Percentiles rank a stretch among this genome's conserved stretches.
Conservation (phyloP, 2,329 filamentous ascomycete genomes). For the Plectosphaerella sp. region DNA sequence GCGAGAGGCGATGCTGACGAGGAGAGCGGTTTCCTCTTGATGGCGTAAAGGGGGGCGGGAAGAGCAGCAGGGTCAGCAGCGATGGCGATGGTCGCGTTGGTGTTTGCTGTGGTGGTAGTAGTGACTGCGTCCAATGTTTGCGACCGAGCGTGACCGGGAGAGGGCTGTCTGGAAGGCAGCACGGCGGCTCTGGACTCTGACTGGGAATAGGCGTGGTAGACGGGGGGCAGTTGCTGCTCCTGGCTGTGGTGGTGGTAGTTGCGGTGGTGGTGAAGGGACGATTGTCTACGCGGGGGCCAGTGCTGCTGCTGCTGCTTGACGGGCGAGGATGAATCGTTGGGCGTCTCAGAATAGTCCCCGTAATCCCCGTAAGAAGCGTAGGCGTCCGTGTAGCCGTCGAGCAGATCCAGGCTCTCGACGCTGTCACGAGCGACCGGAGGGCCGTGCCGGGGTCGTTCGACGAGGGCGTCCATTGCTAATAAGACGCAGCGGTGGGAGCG, state of each 20-base stretch:
- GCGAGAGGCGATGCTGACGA: slow-evolving; percentile 47
- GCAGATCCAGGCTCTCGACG: slow-evolving; percentile 7
- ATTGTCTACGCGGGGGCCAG: background rate
- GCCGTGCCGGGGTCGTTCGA: background rate
- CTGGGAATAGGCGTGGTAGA: background rate
- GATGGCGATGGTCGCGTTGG: background rate
- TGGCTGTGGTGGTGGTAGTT: background rate
- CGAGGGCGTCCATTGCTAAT: background rate
- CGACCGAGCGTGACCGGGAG: slow-evolving; percentile 12
- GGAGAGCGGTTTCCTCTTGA: slow-evolving; percentile 60
- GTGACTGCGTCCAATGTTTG: slow-evolving; percentile 9
- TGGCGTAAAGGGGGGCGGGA: slow-evolving; percentile 20
- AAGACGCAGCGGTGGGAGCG: background rate
- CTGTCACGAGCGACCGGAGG: slow-evolving; percentile 3
- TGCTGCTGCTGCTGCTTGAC: background rate
- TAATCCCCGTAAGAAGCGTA: background rate
- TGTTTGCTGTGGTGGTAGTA: slow-evolving; percentile 6
- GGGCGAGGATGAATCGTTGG: slow-evolving; percentile 10
- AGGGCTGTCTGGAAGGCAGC: slow-evolving; percentile 6
- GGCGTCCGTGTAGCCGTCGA: background rate
- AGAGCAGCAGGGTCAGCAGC: slow-evolving; percentile 10
- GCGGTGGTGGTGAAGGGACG: background rate
- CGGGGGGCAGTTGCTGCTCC: background rate
- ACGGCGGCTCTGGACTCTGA: background rate
- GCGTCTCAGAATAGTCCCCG: slow-evolving; percentile 10